phyloP scores from a whole-genome alignment of 805 yeast species.

The Allodekkera sacchari region DNA sequence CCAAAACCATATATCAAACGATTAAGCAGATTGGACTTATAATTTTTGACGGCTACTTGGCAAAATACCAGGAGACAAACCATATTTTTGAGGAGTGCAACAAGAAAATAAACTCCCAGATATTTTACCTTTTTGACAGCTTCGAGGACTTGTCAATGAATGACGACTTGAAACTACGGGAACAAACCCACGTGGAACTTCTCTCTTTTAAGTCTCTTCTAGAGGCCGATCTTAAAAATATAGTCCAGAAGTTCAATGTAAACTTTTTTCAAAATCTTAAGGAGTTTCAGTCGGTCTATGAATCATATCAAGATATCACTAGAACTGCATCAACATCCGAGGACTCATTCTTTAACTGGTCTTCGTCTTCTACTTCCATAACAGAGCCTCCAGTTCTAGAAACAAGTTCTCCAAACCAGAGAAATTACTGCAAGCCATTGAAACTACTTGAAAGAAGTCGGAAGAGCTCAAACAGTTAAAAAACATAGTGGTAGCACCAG shows the following conservation, averaged over 20 bases:
- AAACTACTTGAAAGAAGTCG: too few species aligned
- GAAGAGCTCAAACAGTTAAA: too few species aligned
- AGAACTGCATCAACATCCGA: background rate
- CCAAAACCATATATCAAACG: too few species aligned
- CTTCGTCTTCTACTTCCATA: background rate
- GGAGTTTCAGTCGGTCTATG: slow-evolving; percentile 20
- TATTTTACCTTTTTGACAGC: slow-evolving; percentile 8
- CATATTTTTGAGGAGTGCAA: slow-evolving; percentile 15
- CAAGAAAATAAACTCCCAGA: slow-evolving; percentile 11
- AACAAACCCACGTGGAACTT: slow-evolving; percentile 2
- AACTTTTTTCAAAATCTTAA: slow-evolving; percentile 19
- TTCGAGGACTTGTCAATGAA: slow-evolving; percentile 6
- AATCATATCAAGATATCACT: slow-evolving; percentile 16
- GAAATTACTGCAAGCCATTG: background rate
- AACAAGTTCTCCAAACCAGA: slow-evolving; percentile 1
- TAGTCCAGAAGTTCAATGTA: slow-evolving; percentile 14
- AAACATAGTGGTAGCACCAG: too few species aligned
- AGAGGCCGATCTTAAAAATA: slow-evolving; percentile 14
- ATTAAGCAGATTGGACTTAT: slow-evolving; percentile 19
- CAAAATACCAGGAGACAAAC: slow-evolving; percentile 11
- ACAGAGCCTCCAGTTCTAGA: background rate
- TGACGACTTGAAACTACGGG: background rate
- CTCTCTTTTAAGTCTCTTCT: slow-evolving; percentile 13
- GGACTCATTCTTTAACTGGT: background rate
- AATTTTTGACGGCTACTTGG: slow-evolving; percentile 20